Conservation (phyloP, 441 rosid species). For the Sinapis alba region DNA sequence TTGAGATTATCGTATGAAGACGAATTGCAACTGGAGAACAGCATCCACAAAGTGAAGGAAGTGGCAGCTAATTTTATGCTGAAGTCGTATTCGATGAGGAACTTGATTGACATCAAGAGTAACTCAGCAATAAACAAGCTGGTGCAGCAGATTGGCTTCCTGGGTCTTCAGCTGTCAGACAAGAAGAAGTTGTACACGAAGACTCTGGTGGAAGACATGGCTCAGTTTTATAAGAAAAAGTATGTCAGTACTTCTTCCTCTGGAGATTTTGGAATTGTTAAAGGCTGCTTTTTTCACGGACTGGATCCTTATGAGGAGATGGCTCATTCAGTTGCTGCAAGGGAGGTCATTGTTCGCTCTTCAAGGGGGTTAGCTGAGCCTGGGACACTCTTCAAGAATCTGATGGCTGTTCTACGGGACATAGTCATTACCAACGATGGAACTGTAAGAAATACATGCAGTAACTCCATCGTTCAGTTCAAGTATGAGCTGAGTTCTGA, state of each 20-base stretch:
- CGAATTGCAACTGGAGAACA: slow-evolving; percentile 75
- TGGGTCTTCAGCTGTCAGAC: slow-evolving; percentile 82
- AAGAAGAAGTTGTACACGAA: slow-evolving; percentile 80
- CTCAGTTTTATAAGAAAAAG: slow-evolving; percentile 57
- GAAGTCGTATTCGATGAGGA: slow-evolving; percentile 65
- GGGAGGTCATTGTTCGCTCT: slow-evolving; percentile 93
- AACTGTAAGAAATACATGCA: slow-evolving; percentile 82
- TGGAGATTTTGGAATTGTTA: slow-evolving; percentile 74
- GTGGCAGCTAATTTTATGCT: slow-evolving; percentile 60
- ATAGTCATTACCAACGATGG: slow-evolving; percentile 90
- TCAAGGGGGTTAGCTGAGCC: slow-evolving; percentile 95
- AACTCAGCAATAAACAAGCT: slow-evolving; percentile 71
- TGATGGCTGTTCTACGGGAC: slow-evolving; percentile 98
- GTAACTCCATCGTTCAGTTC: slow-evolving; percentile 85
- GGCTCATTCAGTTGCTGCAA: slow-evolving; percentile 76
- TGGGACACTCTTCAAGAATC: slow-evolving; percentile 88
- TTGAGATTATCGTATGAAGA: slow-evolving; percentile 67
- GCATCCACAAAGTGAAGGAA: slow-evolving; percentile 55
- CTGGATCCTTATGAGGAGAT: slow-evolving; percentile 94
- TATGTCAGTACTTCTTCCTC: slow-evolving; percentile 71
- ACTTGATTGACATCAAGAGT: slow-evolving; percentile 74
- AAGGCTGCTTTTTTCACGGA: slow-evolving; percentile 77
- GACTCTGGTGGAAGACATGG: slow-evolving; percentile 80
- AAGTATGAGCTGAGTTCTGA: slow-evolving; percentile 66
- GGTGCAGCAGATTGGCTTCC: slow-evolving; percentile 76